Conservation (phyloP, 2,329 filamentous ascomycete genomes). For the Coniochaeta prunicola region DNA sequence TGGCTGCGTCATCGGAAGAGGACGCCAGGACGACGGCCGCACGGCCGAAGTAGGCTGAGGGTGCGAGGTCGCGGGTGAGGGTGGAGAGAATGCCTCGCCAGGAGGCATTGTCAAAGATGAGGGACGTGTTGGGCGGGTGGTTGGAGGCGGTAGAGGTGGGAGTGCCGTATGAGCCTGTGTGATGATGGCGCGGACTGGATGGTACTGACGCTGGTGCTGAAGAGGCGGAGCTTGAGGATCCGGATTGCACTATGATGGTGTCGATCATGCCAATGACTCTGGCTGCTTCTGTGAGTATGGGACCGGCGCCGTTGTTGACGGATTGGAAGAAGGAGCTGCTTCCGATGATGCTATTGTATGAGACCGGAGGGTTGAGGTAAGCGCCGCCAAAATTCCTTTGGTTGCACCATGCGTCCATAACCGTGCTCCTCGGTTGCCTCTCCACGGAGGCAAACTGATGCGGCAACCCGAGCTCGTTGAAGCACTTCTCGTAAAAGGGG, state of each 20-base stretch:
- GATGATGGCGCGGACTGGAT: slow-evolving; percentile 36
- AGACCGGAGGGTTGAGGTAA: slow-evolving; percentile 68
- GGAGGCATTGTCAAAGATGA: slow-evolving; percentile 74
- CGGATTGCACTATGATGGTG: slow-evolving; percentile 63
- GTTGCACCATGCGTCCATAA: slow-evolving; percentile 64
- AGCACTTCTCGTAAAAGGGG: slow-evolving; percentile 79
- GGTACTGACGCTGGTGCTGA: slow-evolving; percentile 40
- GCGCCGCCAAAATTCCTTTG: slow-evolving; percentile 75
- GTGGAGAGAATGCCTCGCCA: slow-evolving; percentile 84
- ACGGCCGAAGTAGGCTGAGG: slow-evolving; percentile 70
- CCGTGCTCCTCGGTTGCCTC: slow-evolving; percentile 55
- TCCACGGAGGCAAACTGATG: slow-evolving; percentile 74
- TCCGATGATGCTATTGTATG: slow-evolving; percentile 53
- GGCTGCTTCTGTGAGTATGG: slow-evolving; percentile 65
- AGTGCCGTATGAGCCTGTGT: slow-evolving; percentile 14
- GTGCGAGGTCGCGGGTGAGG: slow-evolving; percentile 72
- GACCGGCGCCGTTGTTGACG: slow-evolving; percentile 42
- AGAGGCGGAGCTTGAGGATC: slow-evolving; percentile 31
- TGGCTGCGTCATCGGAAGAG: slow-evolving; percentile 67
- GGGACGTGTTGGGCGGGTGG: slow-evolving; percentile 40
- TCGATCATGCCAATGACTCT: slow-evolving; percentile 74
- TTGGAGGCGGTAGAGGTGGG: slow-evolving; percentile 20
- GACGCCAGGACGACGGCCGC: slow-evolving; percentile 70
- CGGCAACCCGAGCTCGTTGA: slow-evolving; percentile 77
- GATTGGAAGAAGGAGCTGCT: slow-evolving; percentile 42